Evolutionary conservation across 2,329 filamentous ascomycete genomes (phyloP), one percentile per base, ranked within the genome.

Genomic region (Alternaria incomplexa): DNA sequence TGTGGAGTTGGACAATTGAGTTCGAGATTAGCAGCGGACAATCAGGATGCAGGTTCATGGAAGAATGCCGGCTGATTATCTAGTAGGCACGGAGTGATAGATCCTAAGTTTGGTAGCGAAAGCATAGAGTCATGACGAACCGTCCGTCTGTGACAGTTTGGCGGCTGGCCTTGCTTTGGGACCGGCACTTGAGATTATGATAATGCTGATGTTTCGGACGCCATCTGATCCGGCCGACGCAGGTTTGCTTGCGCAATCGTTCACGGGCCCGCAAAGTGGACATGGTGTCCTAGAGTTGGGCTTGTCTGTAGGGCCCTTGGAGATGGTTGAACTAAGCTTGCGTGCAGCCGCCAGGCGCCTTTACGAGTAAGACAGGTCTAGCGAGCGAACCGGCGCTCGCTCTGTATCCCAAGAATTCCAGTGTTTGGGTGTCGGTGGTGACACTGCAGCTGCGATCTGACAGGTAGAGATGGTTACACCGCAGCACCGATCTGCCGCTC

Each of bases 201-300:
- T 58, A 50, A 52, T 43, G 40, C 25, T 43, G 47, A 63, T 52
- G 47, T 43, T 52, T 51, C 48, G 57, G 53, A 56, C 57, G 52
- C 54, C 11, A 52, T 28, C 36, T 59, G 53, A 56, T 58, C 61
- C 61, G 43, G 58, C 25, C 36, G 43, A 60, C 54, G 57, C 54
- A 55, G 25, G 52, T 54, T 50, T 61, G 63, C 51, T 73, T 73
- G 71, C 71, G 71, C 69, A 73, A 73, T 71, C 61, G 66, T 61
- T 52, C 61, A 71, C 69, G 64, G 65, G 46, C 58, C 58, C 56
- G 47, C 54, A 47, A 58, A 51, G 40, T 20, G 32, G 25, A 58
- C 60, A 58, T 53, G 26, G 53, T 32, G 17, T 40, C 44, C 52
- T 48, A 36, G 36, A 43, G 45, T 32, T 22, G 48, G 48, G 45